Evolutionary conservation across 78 protist genomes (phyloP).

Genomic region (Emiliania huxleyi): DNA sequence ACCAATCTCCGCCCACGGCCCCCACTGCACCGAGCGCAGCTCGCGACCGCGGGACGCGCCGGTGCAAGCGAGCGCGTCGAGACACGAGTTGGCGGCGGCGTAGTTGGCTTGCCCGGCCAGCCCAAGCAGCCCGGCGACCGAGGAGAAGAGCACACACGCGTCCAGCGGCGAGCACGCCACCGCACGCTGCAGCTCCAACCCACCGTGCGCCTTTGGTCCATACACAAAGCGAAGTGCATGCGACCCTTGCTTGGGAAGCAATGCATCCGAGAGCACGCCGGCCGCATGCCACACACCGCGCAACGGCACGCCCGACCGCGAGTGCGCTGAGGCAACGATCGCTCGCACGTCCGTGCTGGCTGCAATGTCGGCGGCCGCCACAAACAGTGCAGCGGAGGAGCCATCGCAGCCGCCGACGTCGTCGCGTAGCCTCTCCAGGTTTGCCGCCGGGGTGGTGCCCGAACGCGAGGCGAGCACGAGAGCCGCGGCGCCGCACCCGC

Average conservation of each 20-base stretch:
- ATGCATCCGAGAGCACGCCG: not conserved
- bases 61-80: conserved; percentile 30
- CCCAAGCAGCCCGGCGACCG: conserved; percentile 36
- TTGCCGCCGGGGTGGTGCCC: not conserved
- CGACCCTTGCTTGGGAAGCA: not conserved
- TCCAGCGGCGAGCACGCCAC: not conserved
- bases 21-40: conserved; percentile 24
- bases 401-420: not conserved
- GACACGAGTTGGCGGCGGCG: conserved; percentile 43
- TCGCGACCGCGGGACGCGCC: conserved; percentile 27
- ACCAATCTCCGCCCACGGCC: not conserved
- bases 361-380: not conserved
- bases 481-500: not conserved
- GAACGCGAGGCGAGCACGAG: not conserved
- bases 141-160: conserved; percentile 33
- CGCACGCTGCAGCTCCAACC: not conserved
- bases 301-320: not conserved
- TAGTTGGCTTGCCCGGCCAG: conserved; percentile 42
- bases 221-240: not conserved
- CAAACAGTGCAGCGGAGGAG: not conserved
- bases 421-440: not conserved
- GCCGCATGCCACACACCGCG: not conserved
- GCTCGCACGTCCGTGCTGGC: not conserved
- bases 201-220: not conserved
- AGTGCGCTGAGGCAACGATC: not conserved